These are phyloP conservation scores for Fragaria vesca DNA, from an alignment of 306 rosid species.

Conservation along the genomic window DNA sequence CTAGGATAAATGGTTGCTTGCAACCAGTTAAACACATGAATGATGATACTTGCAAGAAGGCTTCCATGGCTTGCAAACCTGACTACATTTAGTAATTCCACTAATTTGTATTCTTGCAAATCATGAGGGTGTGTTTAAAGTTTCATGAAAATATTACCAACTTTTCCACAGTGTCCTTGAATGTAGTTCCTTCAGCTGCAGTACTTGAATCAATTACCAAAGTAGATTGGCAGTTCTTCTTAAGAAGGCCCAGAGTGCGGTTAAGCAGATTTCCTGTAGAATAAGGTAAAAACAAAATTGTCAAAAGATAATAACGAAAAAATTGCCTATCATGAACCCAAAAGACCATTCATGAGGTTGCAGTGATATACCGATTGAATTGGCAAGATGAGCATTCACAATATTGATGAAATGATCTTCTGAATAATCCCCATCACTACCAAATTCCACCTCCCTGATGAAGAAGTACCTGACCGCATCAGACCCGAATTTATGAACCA, in stretches of 20 bases:
- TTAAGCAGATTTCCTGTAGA: slow-evolving; percentile 91
- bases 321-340: not conserved
- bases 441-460: slow-evolving; percentile 91
- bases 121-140: not conserved
- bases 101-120: not conserved
- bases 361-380: slow-evolving; percentile 68
- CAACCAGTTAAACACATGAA: not conserved
- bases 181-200: slow-evolving; percentile 74
- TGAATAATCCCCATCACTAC: slow-evolving; percentile 90
- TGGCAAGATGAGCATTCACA: slow-evolving; percentile 98
- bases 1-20: not conserved
- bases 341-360: slow-evolving; percentile 20
- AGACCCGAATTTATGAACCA: slow-evolving; percentile 76
- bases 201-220: slow-evolving; percentile 63
- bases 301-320: not conserved
- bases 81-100: slow-evolving; percentile 1
- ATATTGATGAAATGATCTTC: slow-evolving; percentile 89
- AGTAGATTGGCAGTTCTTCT: slow-evolving; percentile 85
- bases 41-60: not conserved
- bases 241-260: slow-evolving; percentile 84
- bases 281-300: slow-evolving; percentile 22
- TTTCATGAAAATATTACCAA: slow-evolving; percentile 44
- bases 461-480: slow-evolving; percentile 97
- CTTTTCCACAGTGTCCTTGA: slow-evolving; percentile 64
- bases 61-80: slow-evolving; percentile 2